phyloP scores from a whole-genome alignment of 768 basidiomycete species.

The Lentinula guzmanii region DNA sequence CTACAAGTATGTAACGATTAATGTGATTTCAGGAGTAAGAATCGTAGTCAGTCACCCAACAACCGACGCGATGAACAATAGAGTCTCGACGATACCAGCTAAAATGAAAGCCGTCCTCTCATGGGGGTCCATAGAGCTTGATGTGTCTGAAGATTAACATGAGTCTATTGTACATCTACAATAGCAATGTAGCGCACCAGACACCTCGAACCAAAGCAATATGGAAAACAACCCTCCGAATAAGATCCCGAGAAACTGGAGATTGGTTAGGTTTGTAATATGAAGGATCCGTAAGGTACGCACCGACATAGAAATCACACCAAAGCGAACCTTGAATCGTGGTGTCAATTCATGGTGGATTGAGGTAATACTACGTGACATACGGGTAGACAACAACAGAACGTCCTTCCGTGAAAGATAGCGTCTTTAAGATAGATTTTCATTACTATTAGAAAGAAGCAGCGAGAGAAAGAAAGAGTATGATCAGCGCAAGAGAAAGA shows the following conservation, averaged over 20 bases:
- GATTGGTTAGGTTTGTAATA: not conserved
- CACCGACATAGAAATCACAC: constrained; percentile 48
- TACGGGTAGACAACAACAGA: constrained; percentile 61
- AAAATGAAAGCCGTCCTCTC: constrained; percentile 39
- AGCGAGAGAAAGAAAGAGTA: constrained; percentile 6
- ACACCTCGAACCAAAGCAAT: constrained; percentile 58
- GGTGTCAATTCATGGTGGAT: not conserved
- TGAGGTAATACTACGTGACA: constrained; percentile 18
- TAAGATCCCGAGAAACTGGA: constrained; percentile 37
- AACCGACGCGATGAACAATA: constrained; percentile 46
- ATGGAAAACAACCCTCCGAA: constrained; percentile 48
- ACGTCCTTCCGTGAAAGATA: constrained; percentile 45
- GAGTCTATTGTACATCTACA: not conserved
- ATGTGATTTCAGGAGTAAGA: not conserved
- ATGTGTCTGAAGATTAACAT: constrained; percentile 21
- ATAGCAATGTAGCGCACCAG: constrained; percentile 32
- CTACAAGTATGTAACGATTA: constrained; percentile 23
- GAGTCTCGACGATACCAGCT: constrained; percentile 46
- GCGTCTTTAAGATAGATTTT: constrained; percentile 32
- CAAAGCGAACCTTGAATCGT: constrained; percentile 19
- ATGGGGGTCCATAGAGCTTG: constrained; percentile 23
- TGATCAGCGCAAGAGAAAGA: not conserved
- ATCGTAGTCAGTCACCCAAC: constrained; percentile 39
- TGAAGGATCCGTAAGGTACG: not conserved
- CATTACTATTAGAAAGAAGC: constrained; percentile 9